Base-by-base conservation (phyloP, 1,139 yeast species). In the Yamadazyma kanchanaburiensis region DNA sequence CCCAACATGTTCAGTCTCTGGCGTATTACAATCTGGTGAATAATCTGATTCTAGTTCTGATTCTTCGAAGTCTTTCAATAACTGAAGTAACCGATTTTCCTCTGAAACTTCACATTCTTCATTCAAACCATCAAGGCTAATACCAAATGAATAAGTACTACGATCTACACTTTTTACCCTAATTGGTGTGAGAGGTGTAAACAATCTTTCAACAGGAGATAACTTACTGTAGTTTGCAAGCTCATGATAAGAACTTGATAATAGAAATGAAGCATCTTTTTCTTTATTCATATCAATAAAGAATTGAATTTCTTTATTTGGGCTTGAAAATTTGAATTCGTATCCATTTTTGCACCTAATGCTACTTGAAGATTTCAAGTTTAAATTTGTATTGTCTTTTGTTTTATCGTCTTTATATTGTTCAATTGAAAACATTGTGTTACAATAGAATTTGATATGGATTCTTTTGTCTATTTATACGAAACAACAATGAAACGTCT, bases 171-270 rank as follows among this genome's bases (percentile, higher is more conserved):
- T 10, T 10, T 18, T 10, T 10, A 8, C 10, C 9, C 22, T 24
- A 5, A 31, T 10, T 1, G 38, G 35, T 4, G 38, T 32, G 13
- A 32, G 21, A 2, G 38, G 35, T 3, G 35, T 23, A 22, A 34
- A 37, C 6, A 28, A 6, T n/a, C 26, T 30, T 19, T 33, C 23
- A 4, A 11, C 18, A 4, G 35, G 31, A 5, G 34, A 28, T 5
- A 23, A 10, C 3, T 27, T 22, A n/a, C 19, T 23, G 21, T 33
- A 34, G 10, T 26, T 10, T 4, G 8, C 15, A 12, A 35, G 19
- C 13, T 32, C 37, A 11, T 28, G 25, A 8, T 22, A 7, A 10
- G 25, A 12, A 3, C 17, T 21, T 8, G 22, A 19, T 9, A 37
- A 25, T 14, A 32, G 24, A 6, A 18, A 22, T 5, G 18, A 10